A percentile compares a stretch with the other conserved stretches of the same genome.
Conservation (phyloP, 2,329 filamentous ascomycete species). For the Colletotrichum sp. region DNA sequence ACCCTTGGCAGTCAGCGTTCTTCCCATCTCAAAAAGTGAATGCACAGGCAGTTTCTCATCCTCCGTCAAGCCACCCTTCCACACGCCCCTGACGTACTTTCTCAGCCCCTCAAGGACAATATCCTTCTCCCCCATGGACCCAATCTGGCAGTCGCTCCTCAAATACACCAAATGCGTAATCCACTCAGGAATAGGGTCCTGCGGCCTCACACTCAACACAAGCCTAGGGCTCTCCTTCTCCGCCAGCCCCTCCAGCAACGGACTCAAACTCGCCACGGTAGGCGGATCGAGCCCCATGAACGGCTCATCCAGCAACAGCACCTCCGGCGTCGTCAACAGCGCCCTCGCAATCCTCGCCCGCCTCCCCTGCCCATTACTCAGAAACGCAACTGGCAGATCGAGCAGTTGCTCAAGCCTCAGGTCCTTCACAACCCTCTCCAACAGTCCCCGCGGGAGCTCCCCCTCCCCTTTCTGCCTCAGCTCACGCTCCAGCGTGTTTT, state of each 20-base stretch:
- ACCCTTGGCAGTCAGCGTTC: conserved; percentile 45
- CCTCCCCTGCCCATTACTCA: conserved; percentile 93
- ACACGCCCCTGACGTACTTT: conserved; percentile 52
- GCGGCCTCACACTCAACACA: conserved; percentile 79
- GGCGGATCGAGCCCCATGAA: conserved; percentile 96
- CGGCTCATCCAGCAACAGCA: conserved; percentile 88
- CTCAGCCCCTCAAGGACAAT: conserved; percentile 62
- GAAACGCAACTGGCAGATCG: conserved; percentile 82
- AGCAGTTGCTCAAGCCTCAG: conserved; percentile 73
- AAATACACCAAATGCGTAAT: conserved; percentile 83
- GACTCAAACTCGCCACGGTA: conserved; percentile 74
- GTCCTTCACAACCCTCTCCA: conserved; percentile 71
- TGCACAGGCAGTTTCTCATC: conserved; percentile 54
- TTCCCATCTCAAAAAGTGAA: conserved; percentile 55
- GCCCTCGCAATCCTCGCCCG: conserved; percentile 88
- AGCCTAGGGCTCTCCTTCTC: conserved; percentile 71
- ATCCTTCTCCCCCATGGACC: conserved; percentile 68
- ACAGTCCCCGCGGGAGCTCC: conserved; percentile 50
- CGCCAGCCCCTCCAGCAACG: conserved; percentile 72
- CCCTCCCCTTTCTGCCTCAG: conserved; percentile 49
- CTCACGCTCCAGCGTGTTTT: conserved; percentile 71
- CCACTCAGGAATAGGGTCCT: conserved; percentile 89
- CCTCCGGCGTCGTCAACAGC: conserved; percentile 77
- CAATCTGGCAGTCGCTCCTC: conserved; percentile 69
- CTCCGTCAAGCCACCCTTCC: conserved; percentile 46